These are phyloP conservation scores for Fusarium tanahbumbuense DNA, from an alignment of 2,329 filamentous ascomycete species.

Conservation along the genomic window DNA sequence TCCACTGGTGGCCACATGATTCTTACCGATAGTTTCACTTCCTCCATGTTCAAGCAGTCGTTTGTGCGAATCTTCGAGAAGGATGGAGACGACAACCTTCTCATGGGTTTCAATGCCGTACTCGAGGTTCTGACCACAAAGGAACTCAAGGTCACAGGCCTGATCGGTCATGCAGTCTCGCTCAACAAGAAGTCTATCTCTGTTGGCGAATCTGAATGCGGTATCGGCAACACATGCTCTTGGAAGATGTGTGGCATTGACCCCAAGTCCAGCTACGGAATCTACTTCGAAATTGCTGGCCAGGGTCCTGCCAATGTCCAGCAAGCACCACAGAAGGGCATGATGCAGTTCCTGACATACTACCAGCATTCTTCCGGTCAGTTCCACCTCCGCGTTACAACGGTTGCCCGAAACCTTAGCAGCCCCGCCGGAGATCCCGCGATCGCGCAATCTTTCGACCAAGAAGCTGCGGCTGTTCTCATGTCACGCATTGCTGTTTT, in stretches of 20 bases:
- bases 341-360: constrained; percentile 98
- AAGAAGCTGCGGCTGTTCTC: constrained; percentile 95
- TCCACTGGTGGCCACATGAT: constrained; percentile 99
- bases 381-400: constrained; percentile 95
- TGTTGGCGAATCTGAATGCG: constrained; percentile 97
- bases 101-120: constrained; percentile 98
- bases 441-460: constrained; percentile 96
- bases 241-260: constrained; percentile 99
- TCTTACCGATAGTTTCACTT: constrained; percentile 96
- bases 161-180: constrained; percentile 96
- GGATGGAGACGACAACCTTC: constrained; percentile 90
- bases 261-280: constrained; percentile 89
- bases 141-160: constrained; percentile 95
- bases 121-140: constrained; percentile 97
- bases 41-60: constrained; percentile 99
- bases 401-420: constrained; percentile 89
- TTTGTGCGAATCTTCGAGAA: constrained; percentile 98
- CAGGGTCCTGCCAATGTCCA: constrained; percentile 90
- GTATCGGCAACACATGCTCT: constrained; percentile 97
- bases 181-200: constrained; percentile 98
- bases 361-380: constrained; percentile 98
- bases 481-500: constrained; percentile 99
- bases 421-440: constrained; percentile 94
- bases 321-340: constrained; percentile 87
- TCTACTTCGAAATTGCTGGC: constrained; percentile 97